Percentiles rank a stretch among this genome's conserved stretches.
Evolutionary conservation across 305 asterid species (phyloP).

Genomic region (Fraxinus baroniana): DNA sequence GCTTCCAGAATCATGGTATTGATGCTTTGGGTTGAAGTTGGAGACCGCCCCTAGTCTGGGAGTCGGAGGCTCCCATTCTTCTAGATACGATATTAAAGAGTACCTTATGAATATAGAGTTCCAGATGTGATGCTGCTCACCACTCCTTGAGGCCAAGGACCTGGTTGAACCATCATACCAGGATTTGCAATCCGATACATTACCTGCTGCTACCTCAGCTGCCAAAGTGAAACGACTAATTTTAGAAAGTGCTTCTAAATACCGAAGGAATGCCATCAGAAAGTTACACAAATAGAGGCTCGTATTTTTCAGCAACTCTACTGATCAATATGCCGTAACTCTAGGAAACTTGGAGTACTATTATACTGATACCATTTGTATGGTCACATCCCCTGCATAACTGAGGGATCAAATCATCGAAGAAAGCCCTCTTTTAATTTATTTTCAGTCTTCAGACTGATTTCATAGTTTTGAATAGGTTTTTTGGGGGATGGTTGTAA

Average conservation of each 20-base stretch:
- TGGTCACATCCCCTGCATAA: background rate
- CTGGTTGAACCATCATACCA: background rate
- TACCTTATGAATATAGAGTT: background rate
- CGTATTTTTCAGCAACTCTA: background rate
- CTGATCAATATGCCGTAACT: background rate
- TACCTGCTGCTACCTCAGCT: background rate
- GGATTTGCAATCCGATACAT: background rate
- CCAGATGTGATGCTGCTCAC: background rate
- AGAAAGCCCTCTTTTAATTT: background rate
- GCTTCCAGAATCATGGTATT: background rate
- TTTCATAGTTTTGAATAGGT: conserved; percentile 5
- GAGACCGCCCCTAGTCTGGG: background rate
- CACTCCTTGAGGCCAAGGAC: background rate
- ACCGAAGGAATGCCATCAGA: background rate
- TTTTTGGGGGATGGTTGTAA: background rate
- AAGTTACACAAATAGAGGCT: background rate
- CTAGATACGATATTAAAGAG: background rate
- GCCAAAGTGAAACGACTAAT: background rate
- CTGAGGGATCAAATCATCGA: background rate
- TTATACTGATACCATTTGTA: background rate
- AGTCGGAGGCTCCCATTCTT: background rate
- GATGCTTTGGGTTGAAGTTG: background rate
- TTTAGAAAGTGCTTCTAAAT: background rate
- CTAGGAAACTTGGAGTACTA: background rate
- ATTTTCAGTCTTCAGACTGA: background rate